These are phyloP conservation scores for Letharia columbiana DNA, from an alignment of 495 filamentous ascomycete species.

Conservation along the genomic window DNA sequence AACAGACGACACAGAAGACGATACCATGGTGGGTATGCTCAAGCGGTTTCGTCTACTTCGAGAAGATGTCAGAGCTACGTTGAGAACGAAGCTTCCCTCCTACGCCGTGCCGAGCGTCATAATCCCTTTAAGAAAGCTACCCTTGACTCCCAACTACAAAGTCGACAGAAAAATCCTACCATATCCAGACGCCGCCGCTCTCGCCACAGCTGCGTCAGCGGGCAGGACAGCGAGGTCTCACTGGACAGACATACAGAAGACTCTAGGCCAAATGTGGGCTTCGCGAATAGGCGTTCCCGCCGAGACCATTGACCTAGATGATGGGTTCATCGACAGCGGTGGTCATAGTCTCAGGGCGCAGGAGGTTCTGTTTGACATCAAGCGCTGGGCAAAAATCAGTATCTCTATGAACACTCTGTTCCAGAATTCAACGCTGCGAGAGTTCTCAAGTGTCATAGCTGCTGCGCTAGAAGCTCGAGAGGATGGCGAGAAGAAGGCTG, in stretches of 20 bases:
- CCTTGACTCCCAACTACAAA: conserved; percentile 59
- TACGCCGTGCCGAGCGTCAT: conserved; percentile 79
- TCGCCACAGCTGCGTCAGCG: conserved; percentile 38
- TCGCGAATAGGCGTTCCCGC: conserved; percentile 38
- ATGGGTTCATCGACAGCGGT: conserved; percentile 76
- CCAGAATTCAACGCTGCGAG: conserved; percentile 61
- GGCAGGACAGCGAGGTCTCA: conserved; percentile 34
- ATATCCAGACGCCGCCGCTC: conserved; percentile 72
- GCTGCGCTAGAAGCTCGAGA: conserved; percentile 16
- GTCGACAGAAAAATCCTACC: conserved; percentile 85
- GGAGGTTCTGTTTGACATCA: conserved; percentile 66
- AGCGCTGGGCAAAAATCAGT: conserved; percentile 54
- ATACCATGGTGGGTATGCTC: conserved; percentile 52
- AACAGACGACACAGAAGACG: conserved; percentile 35
- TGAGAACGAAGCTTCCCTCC: conserved; percentile 65
- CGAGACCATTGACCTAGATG: conserved; percentile 53
- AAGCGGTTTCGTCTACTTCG: conserved; percentile 58
- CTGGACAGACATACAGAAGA: conserved; percentile 57
- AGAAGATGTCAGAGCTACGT: conserved; percentile 62
- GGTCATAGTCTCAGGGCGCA: conserved; percentile 85
- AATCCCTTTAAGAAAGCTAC: conserved; percentile 62
- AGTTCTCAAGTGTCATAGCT: conserved; percentile 70
- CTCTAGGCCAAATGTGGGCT: conserved; percentile 61
- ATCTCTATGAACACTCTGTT: conserved; percentile 73
- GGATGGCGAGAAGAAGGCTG: conserved; percentile 1